Evolutionary conservation across 495 filamentous ascomycete genomes (phyloP).

Genomic region (Amorphotheca resinae): DNA sequence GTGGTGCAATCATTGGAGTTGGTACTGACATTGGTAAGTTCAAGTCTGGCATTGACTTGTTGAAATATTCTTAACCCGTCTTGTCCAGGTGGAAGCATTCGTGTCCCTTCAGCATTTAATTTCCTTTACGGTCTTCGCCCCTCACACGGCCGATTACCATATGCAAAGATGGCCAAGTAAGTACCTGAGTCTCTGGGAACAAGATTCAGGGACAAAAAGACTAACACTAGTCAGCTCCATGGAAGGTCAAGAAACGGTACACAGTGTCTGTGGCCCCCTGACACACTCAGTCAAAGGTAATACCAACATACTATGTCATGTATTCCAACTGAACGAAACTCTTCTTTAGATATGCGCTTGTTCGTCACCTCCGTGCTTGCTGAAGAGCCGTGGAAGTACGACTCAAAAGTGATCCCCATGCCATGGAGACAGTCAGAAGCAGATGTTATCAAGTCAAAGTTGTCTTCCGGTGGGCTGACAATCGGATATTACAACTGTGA

Average conservation of each 20-base stretch:
- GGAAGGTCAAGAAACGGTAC: slow-evolving; percentile 39
- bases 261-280: slow-evolving; percentile 28
- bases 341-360: slow-evolving; percentile 37
- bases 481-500: slow-evolving; percentile 59
- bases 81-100: slow-evolving; percentile 48
- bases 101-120: slow-evolving; percentile 47
- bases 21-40: slow-evolving; percentile 54
- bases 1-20: slow-evolving; percentile 32
- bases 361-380: slow-evolving; percentile 49
- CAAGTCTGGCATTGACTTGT: background rate
- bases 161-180: slow-evolving; percentile 30
- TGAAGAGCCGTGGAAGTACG: slow-evolving; percentile 47
- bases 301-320: background rate
- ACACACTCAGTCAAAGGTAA: slow-evolving; percentile 24
- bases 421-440: slow-evolving; percentile 37
- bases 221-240: slow-evolving; percentile 33
- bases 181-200: background rate
- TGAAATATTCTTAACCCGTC: background rate
- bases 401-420: slow-evolving; percentile 45
- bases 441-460: slow-evolving; percentile 22
- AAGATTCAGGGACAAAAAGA: background rate
- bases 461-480: slow-evolving; percentile 19
- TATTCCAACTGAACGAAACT: background rate
- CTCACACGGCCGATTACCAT: slow-evolving; percentile 44
- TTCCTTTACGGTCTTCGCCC: slow-evolving; percentile 49